phyloP scores from a whole-genome alignment of 2,329 filamentous ascomycete genomes.

The Berkeleyomyces rouxiae region DNA sequence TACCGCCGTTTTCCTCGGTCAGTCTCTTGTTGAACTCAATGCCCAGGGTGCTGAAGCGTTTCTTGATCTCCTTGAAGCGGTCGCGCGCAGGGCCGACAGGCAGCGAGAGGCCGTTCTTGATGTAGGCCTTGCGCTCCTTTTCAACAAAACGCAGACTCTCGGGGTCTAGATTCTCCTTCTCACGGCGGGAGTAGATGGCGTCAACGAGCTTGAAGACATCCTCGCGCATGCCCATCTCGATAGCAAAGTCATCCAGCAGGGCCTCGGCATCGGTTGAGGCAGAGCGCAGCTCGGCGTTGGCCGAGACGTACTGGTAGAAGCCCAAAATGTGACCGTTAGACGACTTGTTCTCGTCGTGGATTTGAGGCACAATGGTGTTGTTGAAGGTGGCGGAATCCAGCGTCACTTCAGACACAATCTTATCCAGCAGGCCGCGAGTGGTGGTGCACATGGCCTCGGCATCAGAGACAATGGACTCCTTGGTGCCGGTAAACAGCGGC shows the following conservation, averaged over 20 bases:
- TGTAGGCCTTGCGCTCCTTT: conserved; percentile 62
- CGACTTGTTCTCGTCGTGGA: conserved; percentile 52
- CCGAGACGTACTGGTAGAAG: conserved; percentile 68
- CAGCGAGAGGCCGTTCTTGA: conserved; percentile 58
- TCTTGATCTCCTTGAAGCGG: conserved; percentile 76
- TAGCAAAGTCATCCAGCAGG: conserved; percentile 58
- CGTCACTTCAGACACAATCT: conserved; percentile 45
- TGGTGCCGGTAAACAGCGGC: conserved; percentile 60
- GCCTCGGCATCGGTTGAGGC: conserved; percentile 62
- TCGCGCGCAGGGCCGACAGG: conserved; percentile 54
- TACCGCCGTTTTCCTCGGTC: conserved; percentile 65
- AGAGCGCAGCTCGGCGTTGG: conserved; percentile 50
- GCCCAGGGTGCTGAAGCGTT: conserved; percentile 54
- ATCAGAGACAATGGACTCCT: conserved; percentile 48
- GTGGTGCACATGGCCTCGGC: conserved; percentile 48
- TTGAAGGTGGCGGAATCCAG: conserved; percentile 35
- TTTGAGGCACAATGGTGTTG: conserved; percentile 47
- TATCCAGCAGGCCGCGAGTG: conserved; percentile 48
- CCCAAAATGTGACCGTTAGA: conserved; percentile 47
- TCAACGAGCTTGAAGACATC: conserved; percentile 57
- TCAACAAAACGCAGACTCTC: conserved; percentile 59
- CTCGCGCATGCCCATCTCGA: conserved; percentile 67
- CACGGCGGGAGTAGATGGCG: conserved; percentile 34
- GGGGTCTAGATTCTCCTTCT: conserved; percentile 39
- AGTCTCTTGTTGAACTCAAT: conserved; percentile 67